Evolutionary conservation across 371 early-diverging fungal species (phyloP), one percentile per base, ranked within the genome.

Genomic region (Mortierella sp.): DNA sequence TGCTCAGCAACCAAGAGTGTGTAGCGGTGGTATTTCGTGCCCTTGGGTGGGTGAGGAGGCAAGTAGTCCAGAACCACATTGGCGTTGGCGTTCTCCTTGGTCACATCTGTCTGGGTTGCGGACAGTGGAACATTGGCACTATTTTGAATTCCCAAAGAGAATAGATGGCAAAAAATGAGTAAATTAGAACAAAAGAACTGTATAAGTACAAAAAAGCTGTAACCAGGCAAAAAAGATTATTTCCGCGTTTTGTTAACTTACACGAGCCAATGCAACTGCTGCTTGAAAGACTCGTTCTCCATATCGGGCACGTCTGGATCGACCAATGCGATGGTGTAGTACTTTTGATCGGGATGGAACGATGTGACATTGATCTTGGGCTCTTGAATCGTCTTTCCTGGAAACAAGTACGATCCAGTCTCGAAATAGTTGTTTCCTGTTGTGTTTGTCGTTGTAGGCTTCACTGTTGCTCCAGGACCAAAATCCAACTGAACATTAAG

Each of bases 11-110:
- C 82, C 57, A 91, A 81, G 28, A 91, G 56, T 27, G 90, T 91
- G 68, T 93, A 93, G 28, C 95, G 89, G 64, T 94, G 95, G 55
- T 84, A 84, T 69, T 89, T 89, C 37, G 93, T 90, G 37, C 94
- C 94, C 62, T 87, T 86, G 49, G 91, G 87, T 32, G 95, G 95
- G 70, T 94, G 95, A 56, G 94, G 94, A 50, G 93, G 92, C 24
- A 91, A 51, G 67, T 94, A 94, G 7, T 85, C 79, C 32, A 93
- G 70, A 21, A 92, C 70, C n/a, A 82, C 79, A 39, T 89, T 82
- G 17, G 89, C 79, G 37, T 89, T 82, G 17, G 89, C 88, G 8
- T 44, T 64, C 21, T 56, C 70, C 28, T 62, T 82, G 24, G 52
- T 54, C 5, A 87, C 81, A 12, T 64, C 55, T 11, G 81, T 52